A percentile compares a stretch with the other conserved stretches of the same genome.
These are phyloP conservation scores for Stephania cephalantha DNA, from an alignment of 164 flowering plant genomes.

Conservation along the genomic window DNA sequence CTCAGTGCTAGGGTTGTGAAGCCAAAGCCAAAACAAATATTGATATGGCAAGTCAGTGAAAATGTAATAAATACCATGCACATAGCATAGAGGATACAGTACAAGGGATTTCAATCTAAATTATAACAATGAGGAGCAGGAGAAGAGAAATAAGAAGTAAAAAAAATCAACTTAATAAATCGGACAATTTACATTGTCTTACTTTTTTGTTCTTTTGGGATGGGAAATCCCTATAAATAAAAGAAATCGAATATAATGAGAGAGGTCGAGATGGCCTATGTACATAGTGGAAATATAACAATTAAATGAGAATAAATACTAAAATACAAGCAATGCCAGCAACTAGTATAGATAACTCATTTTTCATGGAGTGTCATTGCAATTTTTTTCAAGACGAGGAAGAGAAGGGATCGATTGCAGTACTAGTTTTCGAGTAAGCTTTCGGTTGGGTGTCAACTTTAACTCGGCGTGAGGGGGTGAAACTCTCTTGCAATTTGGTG, in stretches of 20 bases:
- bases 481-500: slow-evolving; percentile 93
- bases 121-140: neutral
- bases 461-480: slow-evolving; percentile 60
- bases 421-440: slow-evolving; percentile 66
- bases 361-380: slow-evolving; percentile 10
- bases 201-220: neutral
- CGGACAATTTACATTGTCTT: neutral
- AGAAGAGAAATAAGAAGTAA: neutral
- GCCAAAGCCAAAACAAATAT: neutral
- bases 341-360: neutral
- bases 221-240: neutral
- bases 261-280: neutral
- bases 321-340: neutral
- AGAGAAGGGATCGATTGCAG: slow-evolving; percentile 81
- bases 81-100: neutral
- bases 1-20: too few relatives aligned
- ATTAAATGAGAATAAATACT: neutral
- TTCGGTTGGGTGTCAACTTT: slow-evolving; percentile 37
- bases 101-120: neutral
- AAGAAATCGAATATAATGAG: neutral
- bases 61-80: neutral
- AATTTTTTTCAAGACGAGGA: slow-evolving; percentile 24
- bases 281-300: neutral
- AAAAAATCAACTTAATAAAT: neutral
- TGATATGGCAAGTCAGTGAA: neutral